Evolutionary conservation across 805 yeast genomes (phyloP), one percentile per base, ranked within the genome.

Genomic region (Suhomyces xylopsoci): DNA sequence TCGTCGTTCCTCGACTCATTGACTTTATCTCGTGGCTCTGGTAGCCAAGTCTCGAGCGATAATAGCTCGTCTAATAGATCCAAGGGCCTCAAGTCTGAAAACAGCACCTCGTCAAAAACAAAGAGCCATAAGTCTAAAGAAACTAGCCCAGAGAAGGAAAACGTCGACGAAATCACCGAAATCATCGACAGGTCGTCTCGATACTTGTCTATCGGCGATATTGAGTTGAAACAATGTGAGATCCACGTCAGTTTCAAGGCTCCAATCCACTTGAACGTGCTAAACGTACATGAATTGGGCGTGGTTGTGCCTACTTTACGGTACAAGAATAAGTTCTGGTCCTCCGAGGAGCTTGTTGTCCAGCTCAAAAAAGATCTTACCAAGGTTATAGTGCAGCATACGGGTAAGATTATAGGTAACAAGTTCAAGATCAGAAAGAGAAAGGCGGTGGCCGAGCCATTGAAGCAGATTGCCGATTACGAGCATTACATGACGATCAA

Each of bases 381-480:
- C 38, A 83, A 79, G 62, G 74, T 84, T 1, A 67, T 87, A 19
- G 58, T 87, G 50, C 75, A 74, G 45, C 90, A 87, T 59, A 79
- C 92, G 0, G 97, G 96, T 3, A 83, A 85, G 53, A 81, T 93
- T 48, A 64, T 92, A 34, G 84, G 87, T n/a, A 90, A 90, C 64
- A 90, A 89, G 68, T 70, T 93, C 52, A 77, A 73, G 57, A 44
- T 54, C 8, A 73, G 70, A 38, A 80, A 74, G 59, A 62, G 70
- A 48, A 45, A 32, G n/a, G 56, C 55, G 8, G 51, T 53, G 20
- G 49, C 55, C 0, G 67, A 66, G 45, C 79, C 79, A 9, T 64
- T 77, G 57, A 68, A 69, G 52, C 79, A 75, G 52, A 67, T 76
- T 8, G 63, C 70, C 0, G 69, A 74, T 53, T 76, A 74, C 56